These are phyloP conservation scores for Umbelopsis isabellina DNA, from an alignment of 192 early-diverging fungal species.

Conservation along the genomic window DNA sequence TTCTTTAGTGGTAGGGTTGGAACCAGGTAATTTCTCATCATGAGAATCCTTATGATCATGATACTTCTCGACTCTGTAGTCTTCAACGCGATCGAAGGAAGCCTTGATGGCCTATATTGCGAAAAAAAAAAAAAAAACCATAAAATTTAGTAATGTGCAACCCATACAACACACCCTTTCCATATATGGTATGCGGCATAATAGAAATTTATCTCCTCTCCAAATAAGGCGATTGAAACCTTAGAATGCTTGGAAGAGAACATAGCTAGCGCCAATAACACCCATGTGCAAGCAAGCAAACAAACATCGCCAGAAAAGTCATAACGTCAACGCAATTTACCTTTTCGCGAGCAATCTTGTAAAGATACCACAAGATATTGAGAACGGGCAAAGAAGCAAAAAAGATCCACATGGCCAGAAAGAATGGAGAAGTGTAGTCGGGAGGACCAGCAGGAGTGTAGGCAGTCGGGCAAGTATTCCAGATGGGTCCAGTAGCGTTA, in stretches of 20 bases:
- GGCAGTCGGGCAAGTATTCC: constrained; percentile 37
- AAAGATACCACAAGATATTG: constrained; percentile 30
- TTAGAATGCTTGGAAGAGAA: too few relatives aligned
- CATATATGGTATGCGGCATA: neutral
- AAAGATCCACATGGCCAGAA: constrained; percentile 32
- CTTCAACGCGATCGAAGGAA: neutral
- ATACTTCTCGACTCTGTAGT: constrained; percentile 12
- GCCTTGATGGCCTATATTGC: constrained; percentile 1
- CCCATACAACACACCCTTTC: neutral
- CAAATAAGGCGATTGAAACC: too few relatives aligned
- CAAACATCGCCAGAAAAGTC: neutral
- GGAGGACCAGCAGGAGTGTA: constrained; percentile 11
- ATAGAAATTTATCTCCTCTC: too few relatives aligned
- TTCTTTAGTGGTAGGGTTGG: neutral
- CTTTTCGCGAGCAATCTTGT: constrained; percentile 32
- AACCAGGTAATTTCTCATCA: constrained; percentile 13
- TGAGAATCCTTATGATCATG: neutral
- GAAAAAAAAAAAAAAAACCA: neutral
- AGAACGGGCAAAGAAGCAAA: constrained; percentile 25
- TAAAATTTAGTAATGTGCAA: constrained; percentile 3
- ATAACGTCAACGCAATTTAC: neutral
- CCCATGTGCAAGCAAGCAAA: neutral
- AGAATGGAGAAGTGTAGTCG: constrained; percentile 38
- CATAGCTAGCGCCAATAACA: too few relatives aligned
- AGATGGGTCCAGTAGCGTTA: constrained; percentile 26